Percentiles rank a stretch among this genome's conserved stretches.
These are phyloP conservation scores for Luvunga scandens DNA, from an alignment of 345 rosid genomes.

Conservation along the genomic window DNA sequence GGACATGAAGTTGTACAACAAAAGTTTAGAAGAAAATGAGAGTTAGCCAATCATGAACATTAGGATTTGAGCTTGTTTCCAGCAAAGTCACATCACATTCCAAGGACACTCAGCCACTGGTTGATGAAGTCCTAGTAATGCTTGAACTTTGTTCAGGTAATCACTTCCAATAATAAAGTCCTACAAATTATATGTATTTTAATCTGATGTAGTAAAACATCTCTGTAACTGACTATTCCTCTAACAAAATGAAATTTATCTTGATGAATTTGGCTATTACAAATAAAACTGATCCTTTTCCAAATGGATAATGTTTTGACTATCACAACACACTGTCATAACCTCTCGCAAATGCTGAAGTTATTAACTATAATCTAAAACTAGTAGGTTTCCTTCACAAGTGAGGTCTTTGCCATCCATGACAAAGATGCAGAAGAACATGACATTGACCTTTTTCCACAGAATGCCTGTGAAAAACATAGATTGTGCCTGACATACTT, in stretches of 20 bases:
- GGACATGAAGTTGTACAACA: too few relatives aligned
- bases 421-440: not conserved
- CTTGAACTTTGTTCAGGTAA: not conserved
- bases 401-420: not conserved
- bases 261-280: not conserved
- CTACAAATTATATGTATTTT: not conserved
- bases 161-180: not conserved
- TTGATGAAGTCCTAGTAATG: not conserved
- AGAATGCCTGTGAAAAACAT: not conserved
- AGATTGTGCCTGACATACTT: not conserved
- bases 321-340: not conserved
- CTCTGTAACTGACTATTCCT: not conserved
- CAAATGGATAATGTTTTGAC: not conserved
- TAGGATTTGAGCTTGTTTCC: not conserved
- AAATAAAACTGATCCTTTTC: not conserved
- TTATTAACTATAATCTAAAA: not conserved
- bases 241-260: not conserved
- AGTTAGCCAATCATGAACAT: not conserved
- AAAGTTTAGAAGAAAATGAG: too few relatives aligned
- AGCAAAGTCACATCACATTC: not conserved
- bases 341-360: not conserved
- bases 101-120: not conserved
- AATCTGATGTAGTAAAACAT: not conserved
- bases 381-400: not conserved
- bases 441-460: not conserved